Evolutionary conservation across 2,329 filamentous ascomycete genomes (phyloP), one percentile per base, ranked within the genome.

Genomic region (Xylaria sp.): DNA sequence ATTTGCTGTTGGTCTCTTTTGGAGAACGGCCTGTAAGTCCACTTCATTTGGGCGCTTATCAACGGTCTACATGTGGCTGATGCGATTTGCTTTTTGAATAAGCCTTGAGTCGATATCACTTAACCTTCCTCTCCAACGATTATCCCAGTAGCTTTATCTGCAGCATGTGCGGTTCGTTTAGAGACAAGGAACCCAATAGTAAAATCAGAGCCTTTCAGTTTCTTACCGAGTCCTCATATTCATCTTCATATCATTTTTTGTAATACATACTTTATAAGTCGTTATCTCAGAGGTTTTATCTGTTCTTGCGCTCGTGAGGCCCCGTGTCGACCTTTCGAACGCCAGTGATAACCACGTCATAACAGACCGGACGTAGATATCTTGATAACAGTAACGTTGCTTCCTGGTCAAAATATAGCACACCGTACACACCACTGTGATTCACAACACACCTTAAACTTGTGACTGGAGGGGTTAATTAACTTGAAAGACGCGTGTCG

Each of bases 61-160:
- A 55, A 64, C 48, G 48, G 25, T 39, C 65, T 48, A 36, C 28
- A 59, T 56, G n/a, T 31, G 31, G 56, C 52, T 61, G 51, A 41
- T 23, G 39, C 18, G 18, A 46, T 39, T 62, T 59, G 57, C 63
- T 63, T 69, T 66, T 66, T 28, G 7, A 18, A 62, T 31, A n/a
- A 59, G 52, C 54, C 20, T 54, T 43, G 46, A 62, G 46, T 43
- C 46, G 20, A 66, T 54, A 56, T 28, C 12, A 46, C 36, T 64
- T 64, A 18, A n/a, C 39, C 23, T 15, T 64, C 39, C n/a, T 12
- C 49, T n/a, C 33, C 41, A 36, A 48, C 56, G 28, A 65, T 61
- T 5, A 57, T 46, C 57, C 62, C n/a, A 3, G 54, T 41, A 33
- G 23, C 3, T 15, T 46, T 46, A 31, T 51, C 31, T 66, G 43